Conservation (phyloP, 495 filamentous ascomycete genomes). For the Tuber borchii region DNA sequence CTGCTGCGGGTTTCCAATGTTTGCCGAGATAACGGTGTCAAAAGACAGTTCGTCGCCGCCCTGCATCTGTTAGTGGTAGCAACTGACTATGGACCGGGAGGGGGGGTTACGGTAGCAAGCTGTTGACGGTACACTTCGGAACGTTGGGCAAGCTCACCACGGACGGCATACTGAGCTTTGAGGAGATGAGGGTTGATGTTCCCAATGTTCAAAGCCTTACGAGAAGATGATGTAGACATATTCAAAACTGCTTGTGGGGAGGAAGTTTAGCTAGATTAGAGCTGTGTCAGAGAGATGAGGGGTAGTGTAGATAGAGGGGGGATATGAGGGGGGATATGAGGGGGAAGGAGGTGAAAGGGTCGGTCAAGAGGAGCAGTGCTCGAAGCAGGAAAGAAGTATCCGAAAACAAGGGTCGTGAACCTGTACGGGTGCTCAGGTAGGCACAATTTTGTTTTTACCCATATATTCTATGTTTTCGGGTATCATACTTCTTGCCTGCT, state of each 20-base stretch:
- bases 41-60: slow-evolving; percentile 64
- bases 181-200: slow-evolving; percentile 88
- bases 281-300: slow-evolving; percentile 6
- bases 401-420: not conserved
- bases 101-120: slow-evolving; percentile 44
- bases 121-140: slow-evolving; percentile 79
- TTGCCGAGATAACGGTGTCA: slow-evolving; percentile 83
- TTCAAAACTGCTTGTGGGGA: not conserved
- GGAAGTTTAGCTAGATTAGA: not conserved
- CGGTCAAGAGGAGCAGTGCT: not conserved
- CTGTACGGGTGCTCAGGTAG: not conserved
- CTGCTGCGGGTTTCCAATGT: slow-evolving; percentile 98
- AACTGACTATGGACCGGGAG: slow-evolving; percentile 43
- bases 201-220: slow-evolving; percentile 62
- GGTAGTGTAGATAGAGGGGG: not conserved
- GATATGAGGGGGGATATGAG: not conserved
- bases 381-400: not conserved
- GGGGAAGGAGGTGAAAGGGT: not conserved
- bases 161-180: slow-evolving; percentile 88
- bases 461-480: not conserved
- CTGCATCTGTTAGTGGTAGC: slow-evolving; percentile 10
- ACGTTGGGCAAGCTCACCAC: slow-evolving; percentile 84
- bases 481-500: not conserved
- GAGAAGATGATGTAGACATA: slow-evolving; percentile 53
- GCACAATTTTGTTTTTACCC: not conserved